Conservation (phyloP, 495 filamentous ascomycete genomes). For the Hyaloscypha variabilis region DNA sequence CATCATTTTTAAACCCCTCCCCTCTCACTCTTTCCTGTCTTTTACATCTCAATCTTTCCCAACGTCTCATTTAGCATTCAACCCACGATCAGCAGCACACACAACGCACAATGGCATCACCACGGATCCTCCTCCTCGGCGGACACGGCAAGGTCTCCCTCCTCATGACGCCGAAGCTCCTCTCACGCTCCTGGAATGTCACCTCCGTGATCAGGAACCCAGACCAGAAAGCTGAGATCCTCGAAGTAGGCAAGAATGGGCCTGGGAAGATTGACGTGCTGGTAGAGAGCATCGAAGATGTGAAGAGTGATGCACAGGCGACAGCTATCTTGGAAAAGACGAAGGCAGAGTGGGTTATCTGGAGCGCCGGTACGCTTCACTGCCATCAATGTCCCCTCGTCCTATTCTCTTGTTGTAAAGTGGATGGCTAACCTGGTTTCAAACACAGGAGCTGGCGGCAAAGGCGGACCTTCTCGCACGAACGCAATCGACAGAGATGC, state of each 20-base stretch:
- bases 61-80: not conserved
- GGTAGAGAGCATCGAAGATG: constrained; percentile 69
- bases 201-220: constrained; percentile 76
- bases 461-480: constrained; percentile 66
- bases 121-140: constrained; percentile 57
- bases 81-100: not conserved
- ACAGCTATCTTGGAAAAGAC: constrained; percentile 60
- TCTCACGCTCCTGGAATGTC: constrained; percentile 72
- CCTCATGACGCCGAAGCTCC: constrained; percentile 74
- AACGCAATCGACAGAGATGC: constrained; percentile 47
- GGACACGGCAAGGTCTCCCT: constrained; percentile 81
- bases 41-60: not conserved
- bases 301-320: constrained; percentile 64
- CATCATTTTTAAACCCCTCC: not conserved
- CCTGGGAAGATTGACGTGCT: constrained; percentile 57
- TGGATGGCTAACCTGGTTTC: not conserved
- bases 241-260: constrained; percentile 54
- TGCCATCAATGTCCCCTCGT: not conserved
- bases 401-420: too few species aligned
- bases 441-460: constrained; percentile 67
- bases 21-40: not conserved
- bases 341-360: constrained; percentile 73
- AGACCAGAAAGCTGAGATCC: constrained; percentile 64
- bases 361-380: constrained; percentile 65
- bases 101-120: not conserved